These are phyloP conservation scores for Collybiopsis confluens DNA, from an alignment of 768 basidiomycete species.

Conservation along the genomic window DNA sequence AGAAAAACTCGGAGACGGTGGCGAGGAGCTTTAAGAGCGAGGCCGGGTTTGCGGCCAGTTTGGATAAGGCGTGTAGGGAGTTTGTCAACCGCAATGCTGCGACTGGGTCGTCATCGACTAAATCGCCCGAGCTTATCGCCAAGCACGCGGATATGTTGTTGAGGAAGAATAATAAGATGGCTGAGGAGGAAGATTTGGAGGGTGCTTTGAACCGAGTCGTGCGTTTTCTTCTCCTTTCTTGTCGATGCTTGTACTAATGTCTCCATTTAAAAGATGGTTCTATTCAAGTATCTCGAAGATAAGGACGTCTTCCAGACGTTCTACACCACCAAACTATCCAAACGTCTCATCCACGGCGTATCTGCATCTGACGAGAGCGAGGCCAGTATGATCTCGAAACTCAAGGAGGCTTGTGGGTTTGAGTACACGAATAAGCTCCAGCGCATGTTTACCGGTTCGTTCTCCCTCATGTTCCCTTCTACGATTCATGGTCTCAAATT, in stretches of 20 bases:
- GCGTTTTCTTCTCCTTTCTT: conserved; percentile 19
- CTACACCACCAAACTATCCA: conserved; percentile 91
- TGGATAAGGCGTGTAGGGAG: conserved; percentile 93
- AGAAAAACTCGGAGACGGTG: conserved; percentile 88
- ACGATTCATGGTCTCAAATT: no score
- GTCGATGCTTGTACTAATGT: conserved; percentile 18
- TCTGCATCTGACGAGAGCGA: conserved; percentile 97
- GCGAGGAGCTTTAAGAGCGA: conserved; percentile 88
- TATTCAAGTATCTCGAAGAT: conserved; percentile 98
- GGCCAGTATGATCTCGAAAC: conserved; percentile 95
- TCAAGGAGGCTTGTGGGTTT: conserved; percentile 95
- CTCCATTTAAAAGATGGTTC: conserved; percentile 68
- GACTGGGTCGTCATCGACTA: conserved; percentile 76
- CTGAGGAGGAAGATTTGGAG: conserved; percentile 89
- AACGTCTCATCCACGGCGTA: conserved; percentile 85
- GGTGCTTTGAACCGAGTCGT: conserved; percentile 88
- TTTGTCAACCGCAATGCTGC: conserved; percentile 94
- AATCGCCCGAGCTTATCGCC: conserved; percentile 89
- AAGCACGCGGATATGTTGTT: conserved; percentile 90
- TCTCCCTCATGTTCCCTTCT: no score
- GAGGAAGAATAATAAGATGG: conserved; percentile 93
- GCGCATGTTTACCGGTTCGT: conserved; percentile 90
- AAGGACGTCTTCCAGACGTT: conserved; percentile 99
- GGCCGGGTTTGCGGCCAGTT: conserved; percentile 86
- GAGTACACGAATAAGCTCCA: conserved; percentile 96